Conservation (phyloP, 495 filamentous ascomycete genomes). For the Penicillium canariense region DNA sequence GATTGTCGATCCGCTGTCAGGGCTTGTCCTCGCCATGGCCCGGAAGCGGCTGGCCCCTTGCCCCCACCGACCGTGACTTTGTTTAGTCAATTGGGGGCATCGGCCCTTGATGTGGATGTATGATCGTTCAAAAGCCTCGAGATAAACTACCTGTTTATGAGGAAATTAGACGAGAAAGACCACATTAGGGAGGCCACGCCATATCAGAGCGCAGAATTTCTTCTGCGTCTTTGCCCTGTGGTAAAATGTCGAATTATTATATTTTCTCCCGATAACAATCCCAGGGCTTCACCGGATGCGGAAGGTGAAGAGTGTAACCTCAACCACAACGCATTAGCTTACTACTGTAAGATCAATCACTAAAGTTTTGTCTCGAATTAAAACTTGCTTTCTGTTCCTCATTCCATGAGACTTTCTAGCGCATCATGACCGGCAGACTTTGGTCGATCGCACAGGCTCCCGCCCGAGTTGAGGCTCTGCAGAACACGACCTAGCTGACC, state of each 20-base stretch:
- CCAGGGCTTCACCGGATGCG: not conserved
- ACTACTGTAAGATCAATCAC: not conserved
- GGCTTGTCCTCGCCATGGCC: not conserved
- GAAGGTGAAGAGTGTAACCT: not conserved
- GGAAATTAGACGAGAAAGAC: no score
- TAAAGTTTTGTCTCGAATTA: not conserved
- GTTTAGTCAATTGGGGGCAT: not conserved
- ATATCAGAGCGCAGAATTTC: no score
- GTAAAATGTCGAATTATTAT: no score
- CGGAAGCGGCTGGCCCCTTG: slow-evolving; percentile 1
- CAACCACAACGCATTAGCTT: not conserved
- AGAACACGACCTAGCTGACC: not conserved
- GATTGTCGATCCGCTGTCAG: not conserved
- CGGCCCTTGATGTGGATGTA: not conserved
- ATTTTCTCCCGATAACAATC: not conserved
- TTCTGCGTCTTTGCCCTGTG: no score
- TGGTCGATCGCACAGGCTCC: not conserved
- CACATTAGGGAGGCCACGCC: no score
- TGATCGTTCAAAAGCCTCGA: not conserved
- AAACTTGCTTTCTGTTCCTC: not conserved
- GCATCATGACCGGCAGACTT: not conserved
- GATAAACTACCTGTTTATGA: no score
- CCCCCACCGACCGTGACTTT: not conserved
- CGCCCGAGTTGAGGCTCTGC: not conserved
- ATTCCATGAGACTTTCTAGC: not conserved